Base-by-base conservation (phyloP, 2,329 filamentous ascomycete genomes). In the Xylaria sp. region DNA sequence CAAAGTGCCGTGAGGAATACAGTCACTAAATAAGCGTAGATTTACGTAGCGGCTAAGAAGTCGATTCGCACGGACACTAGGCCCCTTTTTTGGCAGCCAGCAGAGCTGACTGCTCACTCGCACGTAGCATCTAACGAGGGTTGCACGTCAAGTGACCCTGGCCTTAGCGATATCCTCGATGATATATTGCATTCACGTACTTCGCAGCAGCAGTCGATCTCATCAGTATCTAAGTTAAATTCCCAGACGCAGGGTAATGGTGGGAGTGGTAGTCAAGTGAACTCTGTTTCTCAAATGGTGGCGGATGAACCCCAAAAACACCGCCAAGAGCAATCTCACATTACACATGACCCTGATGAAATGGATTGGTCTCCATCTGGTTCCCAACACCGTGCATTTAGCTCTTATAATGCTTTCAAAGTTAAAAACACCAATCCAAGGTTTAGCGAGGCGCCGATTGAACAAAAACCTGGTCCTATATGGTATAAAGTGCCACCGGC, bases 351-450 rank as follows among this genome's bases (percentile, higher is more conserved):
- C 65, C 82, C 81, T 0, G 87, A 91, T 47, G 86, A 86, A 64
- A 94, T 94, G 92, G 92, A 94, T 75, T 93, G 91, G 89, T 87
- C 89, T 2, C 90, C 90, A 0, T 88, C 88, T 0, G 81, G 82
- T 64, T 84, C 85, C n/a, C 81, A 82, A 58, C 81, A 89, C 68
- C 85, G 86, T 62, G 87, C 86, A 9, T 89, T 90, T 75, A 84
- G 82, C 68, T 79, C 84, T 53, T 78, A 81, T 54, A 78, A 83
- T 42, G 73, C 81, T 18, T 78, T 81, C 50, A 79, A 78, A 60
- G 73, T 79, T 68, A 80, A 81, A 53, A 81, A 82, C 51, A 72
- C 79, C 79, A 71, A 83, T 80, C 74, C 81, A 8, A 76, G 81
- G 1, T 87, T 87, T 66, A 82, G 80, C 55, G 81, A 85, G 63